These are phyloP conservation scores for Sergeia podlipaevii DNA, from an alignment of 208 protist genomes.

Conservation along the genomic window DNA sequence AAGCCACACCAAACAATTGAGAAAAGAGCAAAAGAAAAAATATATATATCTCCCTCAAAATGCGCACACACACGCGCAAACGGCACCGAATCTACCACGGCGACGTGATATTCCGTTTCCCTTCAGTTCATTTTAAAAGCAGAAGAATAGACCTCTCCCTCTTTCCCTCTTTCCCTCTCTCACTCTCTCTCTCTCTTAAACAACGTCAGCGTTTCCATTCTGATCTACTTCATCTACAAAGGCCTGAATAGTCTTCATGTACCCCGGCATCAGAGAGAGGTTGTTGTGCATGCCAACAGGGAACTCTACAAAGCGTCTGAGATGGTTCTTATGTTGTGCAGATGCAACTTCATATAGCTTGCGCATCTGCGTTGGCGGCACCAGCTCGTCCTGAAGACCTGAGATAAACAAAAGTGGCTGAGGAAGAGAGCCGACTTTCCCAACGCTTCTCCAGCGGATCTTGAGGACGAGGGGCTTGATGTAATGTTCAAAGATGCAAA, in stretches of 20 bases:
- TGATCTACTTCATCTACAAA: slow-evolving; percentile 56
- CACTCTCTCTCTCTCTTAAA: not conserved
- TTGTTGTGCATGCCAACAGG: slow-evolving; percentile 74
- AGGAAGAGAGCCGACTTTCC: slow-evolving; percentile 21
- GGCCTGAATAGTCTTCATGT: slow-evolving; percentile 41
- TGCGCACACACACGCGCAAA: no score
- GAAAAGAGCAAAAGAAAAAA: no score
- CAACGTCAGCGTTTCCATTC: not conserved
- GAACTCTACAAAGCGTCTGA: slow-evolving; percentile 63
- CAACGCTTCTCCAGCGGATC: slow-evolving; percentile 66
- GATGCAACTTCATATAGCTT: slow-evolving; percentile 37
- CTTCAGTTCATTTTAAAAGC: no score
- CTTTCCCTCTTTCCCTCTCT: slow-evolving; percentile 3
- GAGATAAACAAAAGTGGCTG: slow-evolving; percentile 83
- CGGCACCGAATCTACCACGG: no score
- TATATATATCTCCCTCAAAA: no score
- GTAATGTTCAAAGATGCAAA: slow-evolving; percentile 60
- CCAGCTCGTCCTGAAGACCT: slow-evolving; percentile 73
- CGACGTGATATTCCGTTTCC: no score
- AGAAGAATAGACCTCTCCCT: not conserved
- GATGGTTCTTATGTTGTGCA: slow-evolving; percentile 1
- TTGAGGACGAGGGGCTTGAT: slow-evolving; percentile 73
- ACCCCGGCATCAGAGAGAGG: slow-evolving; percentile 42
- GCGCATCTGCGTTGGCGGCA: slow-evolving; percentile 84
- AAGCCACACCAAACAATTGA: no score